phyloP scores from a whole-genome alignment of 2,329 filamentous ascomycete genomes.

The Blastomyces gilchristii region DNA sequence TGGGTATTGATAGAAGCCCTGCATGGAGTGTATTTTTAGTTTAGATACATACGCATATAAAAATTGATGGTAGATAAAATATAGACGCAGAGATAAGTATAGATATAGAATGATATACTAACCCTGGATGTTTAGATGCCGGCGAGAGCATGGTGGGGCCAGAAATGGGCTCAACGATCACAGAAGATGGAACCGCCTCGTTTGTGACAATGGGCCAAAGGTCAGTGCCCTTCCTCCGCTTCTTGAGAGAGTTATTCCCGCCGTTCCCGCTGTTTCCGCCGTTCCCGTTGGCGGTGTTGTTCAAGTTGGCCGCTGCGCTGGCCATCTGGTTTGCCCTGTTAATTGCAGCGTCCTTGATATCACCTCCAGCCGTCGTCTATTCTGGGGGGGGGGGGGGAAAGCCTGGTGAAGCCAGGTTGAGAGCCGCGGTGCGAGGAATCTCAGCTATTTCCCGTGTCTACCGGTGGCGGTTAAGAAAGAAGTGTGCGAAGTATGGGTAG shows the following conservation, averaged over 20 bases:
- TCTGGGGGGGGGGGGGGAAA: conserved; percentile 13
- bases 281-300: conserved; percentile 41
- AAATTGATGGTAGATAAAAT: background rate
- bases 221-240: conserved; percentile 53
- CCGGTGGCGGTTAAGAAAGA: conserved; percentile 3
- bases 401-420: conserved; percentile 9
- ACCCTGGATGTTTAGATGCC: background rate
- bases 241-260: conserved; percentile 51
- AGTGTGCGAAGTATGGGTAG: background rate
- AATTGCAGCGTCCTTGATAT: conserved; percentile 55
- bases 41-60: background rate
- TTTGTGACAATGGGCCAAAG: conserved; percentile 59
- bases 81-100: too few relatives aligned
- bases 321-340: conserved; percentile 57
- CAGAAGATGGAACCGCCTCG: conserved; percentile 37
- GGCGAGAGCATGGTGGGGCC: conserved; percentile 4
- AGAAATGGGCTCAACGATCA: background rate
- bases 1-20: background rate
- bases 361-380: conserved; percentile 51
- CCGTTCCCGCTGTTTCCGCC: conserved; percentile 21
- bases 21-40: background rate
- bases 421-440: conserved; percentile 1
- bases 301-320: conserved; percentile 29
- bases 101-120: background rate
- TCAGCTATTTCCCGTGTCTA: background rate